Base-by-base conservation (phyloP, 257 asterid species). In the Jasminum sambac region DNA sequence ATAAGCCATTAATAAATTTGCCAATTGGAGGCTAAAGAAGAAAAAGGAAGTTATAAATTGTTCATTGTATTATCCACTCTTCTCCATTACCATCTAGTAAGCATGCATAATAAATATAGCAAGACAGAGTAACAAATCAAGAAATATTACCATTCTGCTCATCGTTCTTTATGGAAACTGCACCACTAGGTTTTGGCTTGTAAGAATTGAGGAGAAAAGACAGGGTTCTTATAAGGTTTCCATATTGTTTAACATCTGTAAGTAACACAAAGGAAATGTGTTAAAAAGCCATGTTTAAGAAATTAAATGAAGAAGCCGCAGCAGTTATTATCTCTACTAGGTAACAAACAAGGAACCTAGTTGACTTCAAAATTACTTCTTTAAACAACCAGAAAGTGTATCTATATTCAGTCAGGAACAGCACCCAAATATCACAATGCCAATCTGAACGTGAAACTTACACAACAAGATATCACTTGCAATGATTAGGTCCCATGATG, bases 391-490 rank as follows among this genome's bases (percentile, higher is more conserved):
- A n/a, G 17, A 12, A 19, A 44, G 11, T 30, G 19, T 16, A 30
- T 63, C 38, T n/a, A 69, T 40, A 66, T 63, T 62, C 66, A 13
- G 63, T 63, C 21, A 60, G 66, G 59, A 25, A 25, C 19, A 63
- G 63, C 8, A 12, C 5, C 55, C 57, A 21, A 21, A 17, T 23
- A 62, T 50, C 25, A 8, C 63, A 69, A 46, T 60, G 63, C 8
- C 16, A 34, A 24, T 38, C 19, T 25, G 57, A 73, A 6, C 36
- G 36, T 48, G 30, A 66, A 68, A 81, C 97, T 89, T 85, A 88
- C 99, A 91, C 72, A 94, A 63, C 68, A 94, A 76, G 67, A 94
- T 89, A 81, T 94, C 99, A 81, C 99, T 94, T 38, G 99, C 99
- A 52, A 91, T 84, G 14, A 91, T 78, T 67, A 94, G 90, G 74